Evolutionary conservation across 768 basidiomycete species (phyloP).

Genomic region (Russula vinacea): DNA sequence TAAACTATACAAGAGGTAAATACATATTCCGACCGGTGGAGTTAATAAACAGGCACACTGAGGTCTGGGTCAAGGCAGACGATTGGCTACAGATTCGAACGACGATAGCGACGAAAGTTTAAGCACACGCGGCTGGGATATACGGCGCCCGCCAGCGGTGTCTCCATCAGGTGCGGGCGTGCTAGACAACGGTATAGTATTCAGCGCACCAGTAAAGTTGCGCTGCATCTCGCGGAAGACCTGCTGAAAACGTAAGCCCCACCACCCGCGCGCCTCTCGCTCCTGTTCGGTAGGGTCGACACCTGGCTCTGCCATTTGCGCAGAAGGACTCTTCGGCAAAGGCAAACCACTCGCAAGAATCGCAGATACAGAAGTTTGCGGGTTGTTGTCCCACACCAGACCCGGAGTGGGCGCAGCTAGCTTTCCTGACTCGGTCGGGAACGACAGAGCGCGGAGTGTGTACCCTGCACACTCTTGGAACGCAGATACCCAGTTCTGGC

Average conservation of each 20-base stretch:
- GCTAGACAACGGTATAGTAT: neutral
- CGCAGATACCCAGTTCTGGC: slow-evolving; percentile 48
- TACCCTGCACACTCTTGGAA: slow-evolving; percentile 52
- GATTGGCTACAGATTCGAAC: slow-evolving; percentile 23
- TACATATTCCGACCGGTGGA: neutral
- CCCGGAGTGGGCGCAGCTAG: slow-evolving; percentile 34
- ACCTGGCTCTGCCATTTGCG: slow-evolving; percentile 44
- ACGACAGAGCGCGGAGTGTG: slow-evolving; percentile 46
- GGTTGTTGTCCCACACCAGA: slow-evolving; percentile 36
- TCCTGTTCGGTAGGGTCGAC: slow-evolving; percentile 44
- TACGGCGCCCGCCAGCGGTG: neutral
- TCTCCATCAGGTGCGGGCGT: neutral
- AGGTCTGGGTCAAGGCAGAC: slow-evolving; percentile 4
- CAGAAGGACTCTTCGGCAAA: slow-evolving; percentile 70
- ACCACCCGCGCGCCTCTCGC: slow-evolving; percentile 70
- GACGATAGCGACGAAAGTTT: slow-evolving; percentile 28
- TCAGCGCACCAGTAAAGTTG: slow-evolving; percentile 18
- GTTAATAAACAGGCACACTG: slow-evolving; percentile 6
- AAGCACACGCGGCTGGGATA: slow-evolving; percentile 23
- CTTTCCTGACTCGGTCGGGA: slow-evolving; percentile 37
- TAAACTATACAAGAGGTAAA: slow-evolving; percentile 8
- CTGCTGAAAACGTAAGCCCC: slow-evolving; percentile 64
- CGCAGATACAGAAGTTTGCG: slow-evolving; percentile 39
- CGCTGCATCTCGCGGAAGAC: slow-evolving; percentile 54
- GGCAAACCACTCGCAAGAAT: slow-evolving; percentile 50